Percentiles rank a stretch among this genome's conserved stretches.
phyloP scores from a whole-genome alignment of 2,329 filamentous ascomycete species.

The Chrysoporthe deuterocubensis region DNA sequence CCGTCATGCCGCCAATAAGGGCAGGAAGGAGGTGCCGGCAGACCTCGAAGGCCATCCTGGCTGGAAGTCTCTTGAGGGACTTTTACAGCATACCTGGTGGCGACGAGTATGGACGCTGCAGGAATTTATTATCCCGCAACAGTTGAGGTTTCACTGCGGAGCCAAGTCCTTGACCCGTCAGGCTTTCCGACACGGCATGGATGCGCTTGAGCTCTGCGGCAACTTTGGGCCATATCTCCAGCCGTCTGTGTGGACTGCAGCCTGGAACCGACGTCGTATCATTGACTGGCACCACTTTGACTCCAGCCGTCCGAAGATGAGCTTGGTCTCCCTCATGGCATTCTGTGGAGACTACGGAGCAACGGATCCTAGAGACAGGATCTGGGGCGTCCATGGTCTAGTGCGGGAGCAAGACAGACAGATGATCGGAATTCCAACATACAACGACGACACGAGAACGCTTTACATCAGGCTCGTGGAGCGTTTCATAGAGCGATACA shows the following conservation, averaged over 20 bases:
- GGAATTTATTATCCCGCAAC: slow-evolving; percentile 18
- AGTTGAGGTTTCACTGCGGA: slow-evolving; percentile 21
- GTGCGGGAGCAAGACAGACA: slow-evolving; percentile 15
- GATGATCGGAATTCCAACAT: slow-evolving; percentile 21
- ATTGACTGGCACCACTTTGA: slow-evolving; percentile 21
- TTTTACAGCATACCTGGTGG: slow-evolving; percentile 19
- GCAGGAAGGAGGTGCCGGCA: slow-evolving; percentile 9
- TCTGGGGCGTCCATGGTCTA: slow-evolving; percentile 21
- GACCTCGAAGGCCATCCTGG: slow-evolving; percentile 15
- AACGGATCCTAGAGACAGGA: slow-evolving; percentile 20
- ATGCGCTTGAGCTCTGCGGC: slow-evolving; percentile 17
- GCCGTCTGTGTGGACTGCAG: slow-evolving; percentile 8
- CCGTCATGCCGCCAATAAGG: neutral
- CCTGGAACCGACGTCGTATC: slow-evolving; percentile 19
- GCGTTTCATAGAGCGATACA: slow-evolving; percentile 9
- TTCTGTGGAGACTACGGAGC: slow-evolving; percentile 23
- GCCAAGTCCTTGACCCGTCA: slow-evolving; percentile 4
- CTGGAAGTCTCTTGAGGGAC: slow-evolving; percentile 7
- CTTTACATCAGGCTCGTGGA: slow-evolving; percentile 20
- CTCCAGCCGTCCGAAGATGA: slow-evolving; percentile 15
- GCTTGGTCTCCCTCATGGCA: slow-evolving; percentile 17
- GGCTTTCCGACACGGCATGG: slow-evolving; percentile 12
- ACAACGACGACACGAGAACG: slow-evolving; percentile 13
- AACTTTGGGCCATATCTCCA: slow-evolving; percentile 4
- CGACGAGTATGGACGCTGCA: slow-evolving; percentile 24